Evolutionary conservation across 805 yeast species (phyloP).

Genomic region (Candida sanyiensis): DNA sequence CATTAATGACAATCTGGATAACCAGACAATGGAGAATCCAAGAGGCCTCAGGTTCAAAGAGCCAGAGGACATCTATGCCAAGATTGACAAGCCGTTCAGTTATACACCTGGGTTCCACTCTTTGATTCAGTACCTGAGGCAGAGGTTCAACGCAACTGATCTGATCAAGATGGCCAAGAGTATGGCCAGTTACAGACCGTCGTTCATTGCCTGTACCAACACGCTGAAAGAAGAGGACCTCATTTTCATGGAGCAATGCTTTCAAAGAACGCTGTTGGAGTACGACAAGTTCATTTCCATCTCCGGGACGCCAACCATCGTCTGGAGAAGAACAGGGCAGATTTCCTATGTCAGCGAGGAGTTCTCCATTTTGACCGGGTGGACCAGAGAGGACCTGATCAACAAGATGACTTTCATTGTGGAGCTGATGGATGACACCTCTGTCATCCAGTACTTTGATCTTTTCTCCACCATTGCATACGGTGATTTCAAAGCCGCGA

Average conservation of each 20-base stretch:
- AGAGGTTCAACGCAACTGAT: slow-evolving; percentile 62
- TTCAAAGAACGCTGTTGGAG: slow-evolving; percentile 85
- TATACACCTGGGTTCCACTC: slow-evolving; percentile 90
- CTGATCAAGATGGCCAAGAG: slow-evolving; percentile 78
- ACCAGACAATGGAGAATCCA: slow-evolving; percentile 7
- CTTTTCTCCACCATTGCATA: slow-evolving; percentile 80
- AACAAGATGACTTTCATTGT: slow-evolving; percentile 64
- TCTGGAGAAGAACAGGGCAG: slow-evolving; percentile 95
- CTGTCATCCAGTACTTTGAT: slow-evolving; percentile 84
- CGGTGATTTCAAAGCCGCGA: slow-evolving; percentile 83
- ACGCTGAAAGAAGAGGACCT: slow-evolving; percentile 85
- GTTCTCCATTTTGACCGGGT: slow-evolving; percentile 85
- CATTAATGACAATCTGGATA: slow-evolving; percentile 17
- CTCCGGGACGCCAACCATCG: slow-evolving; percentile 90
- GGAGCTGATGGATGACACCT: slow-evolving; percentile 80
- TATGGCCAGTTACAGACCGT: slow-evolving; percentile 87
- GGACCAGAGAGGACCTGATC: slow-evolving; percentile 69
- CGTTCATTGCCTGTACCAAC: slow-evolving; percentile 88
- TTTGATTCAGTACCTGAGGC: slow-evolving; percentile 63
- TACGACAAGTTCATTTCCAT: slow-evolving; percentile 79
- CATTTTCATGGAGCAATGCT: slow-evolving; percentile 93
- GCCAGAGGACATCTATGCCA: slow-evolving; percentile 75
- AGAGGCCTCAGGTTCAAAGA: slow-evolving; percentile 47
- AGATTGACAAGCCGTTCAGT: slow-evolving; percentile 70
- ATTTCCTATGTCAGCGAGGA: slow-evolving; percentile 94